phyloP scores from a whole-genome alignment of 805 yeast genomes.

The Pichia deserticola region DNA sequence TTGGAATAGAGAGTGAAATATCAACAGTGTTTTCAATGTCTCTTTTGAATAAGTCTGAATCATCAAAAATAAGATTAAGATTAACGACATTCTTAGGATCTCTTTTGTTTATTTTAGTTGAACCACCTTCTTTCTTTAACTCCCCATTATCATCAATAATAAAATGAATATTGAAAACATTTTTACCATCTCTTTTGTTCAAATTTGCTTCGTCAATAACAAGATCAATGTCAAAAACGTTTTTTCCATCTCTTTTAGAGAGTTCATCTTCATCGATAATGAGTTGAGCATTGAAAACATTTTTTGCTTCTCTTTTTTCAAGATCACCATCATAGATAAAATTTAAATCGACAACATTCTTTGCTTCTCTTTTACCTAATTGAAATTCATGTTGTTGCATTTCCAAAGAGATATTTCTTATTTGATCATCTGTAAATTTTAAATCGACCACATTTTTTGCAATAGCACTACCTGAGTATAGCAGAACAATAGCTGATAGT shows the following conservation, averaged over 20 bases:
- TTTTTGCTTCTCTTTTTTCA: constrained; percentile 4
- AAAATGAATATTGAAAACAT: constrained; percentile 9
- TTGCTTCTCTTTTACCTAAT: constrained; percentile 9
- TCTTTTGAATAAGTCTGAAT: constrained; percentile 11
- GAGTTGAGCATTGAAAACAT: constrained; percentile 13
- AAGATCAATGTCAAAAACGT: constrained; percentile 11
- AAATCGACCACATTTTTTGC: constrained; percentile 5
- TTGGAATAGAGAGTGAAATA: neutral
- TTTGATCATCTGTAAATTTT: constrained; percentile 1
- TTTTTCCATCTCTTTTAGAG: constrained; percentile 14
- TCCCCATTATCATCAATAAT: constrained; percentile 13
- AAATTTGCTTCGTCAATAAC: constrained; percentile 6
- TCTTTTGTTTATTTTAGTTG: constrained; percentile 12
- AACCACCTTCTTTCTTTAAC: constrained; percentile 7
- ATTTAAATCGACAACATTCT: constrained; percentile 9
- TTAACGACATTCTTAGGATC: constrained; percentile 16
- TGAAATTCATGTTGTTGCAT: constrained; percentile 5
- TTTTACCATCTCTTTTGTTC: constrained; percentile 12
- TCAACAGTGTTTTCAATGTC: constrained; percentile 3
- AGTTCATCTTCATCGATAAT: constrained; percentile 10
- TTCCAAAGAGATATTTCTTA: constrained; percentile 5
- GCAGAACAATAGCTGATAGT: neutral
- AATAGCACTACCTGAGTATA: neutral
- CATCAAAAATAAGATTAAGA: constrained; percentile 14
- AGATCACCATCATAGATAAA: neutral